These are phyloP conservation scores for Lotus japonicus DNA, from an alignment of 306 rosid species.

Conservation along the genomic window DNA sequence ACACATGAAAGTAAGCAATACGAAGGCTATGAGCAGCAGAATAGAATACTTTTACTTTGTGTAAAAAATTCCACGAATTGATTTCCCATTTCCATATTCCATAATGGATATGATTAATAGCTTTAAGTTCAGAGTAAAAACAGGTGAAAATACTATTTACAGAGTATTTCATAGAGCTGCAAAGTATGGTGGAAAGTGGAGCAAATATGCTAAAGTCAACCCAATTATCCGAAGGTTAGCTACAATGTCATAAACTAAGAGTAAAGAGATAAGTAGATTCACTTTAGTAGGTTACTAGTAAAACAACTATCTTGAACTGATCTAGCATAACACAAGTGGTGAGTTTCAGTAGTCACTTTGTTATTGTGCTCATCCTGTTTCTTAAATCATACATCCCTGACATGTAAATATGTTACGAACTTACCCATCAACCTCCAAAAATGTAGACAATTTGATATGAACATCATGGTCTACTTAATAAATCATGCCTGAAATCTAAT, in stretches of 20 bases:
- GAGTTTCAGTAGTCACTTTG: not conserved
- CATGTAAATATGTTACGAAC: not conserved
- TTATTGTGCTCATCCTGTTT: not conserved
- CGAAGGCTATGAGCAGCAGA: not conserved
- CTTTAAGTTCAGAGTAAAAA: not conserved
- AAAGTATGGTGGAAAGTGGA: not conserved
- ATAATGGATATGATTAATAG: too few relatives aligned
- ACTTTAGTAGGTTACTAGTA: not conserved
- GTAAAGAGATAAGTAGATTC: not conserved
- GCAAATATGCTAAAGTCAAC: not conserved
- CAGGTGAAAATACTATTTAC: not conserved
- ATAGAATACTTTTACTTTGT: not conserved
- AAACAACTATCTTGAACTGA: not conserved
- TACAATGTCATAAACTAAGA: not conserved
- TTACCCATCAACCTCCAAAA: not conserved
- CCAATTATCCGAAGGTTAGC: not conserved
- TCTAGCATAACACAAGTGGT: not conserved
- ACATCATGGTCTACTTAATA: not conserved
- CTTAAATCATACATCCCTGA: conserved; percentile 1
- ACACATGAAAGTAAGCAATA: not conserved
- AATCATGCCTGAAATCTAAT: conserved; percentile 1
- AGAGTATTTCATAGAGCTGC: conserved; percentile 11
- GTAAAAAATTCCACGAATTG: too few relatives aligned
- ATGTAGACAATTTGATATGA: conserved; percentile 1
- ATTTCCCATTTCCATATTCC: too few relatives aligned